phyloP scores from a whole-genome alignment of 2,329 filamentous ascomycete species.

The Chalara sp. region DNA sequence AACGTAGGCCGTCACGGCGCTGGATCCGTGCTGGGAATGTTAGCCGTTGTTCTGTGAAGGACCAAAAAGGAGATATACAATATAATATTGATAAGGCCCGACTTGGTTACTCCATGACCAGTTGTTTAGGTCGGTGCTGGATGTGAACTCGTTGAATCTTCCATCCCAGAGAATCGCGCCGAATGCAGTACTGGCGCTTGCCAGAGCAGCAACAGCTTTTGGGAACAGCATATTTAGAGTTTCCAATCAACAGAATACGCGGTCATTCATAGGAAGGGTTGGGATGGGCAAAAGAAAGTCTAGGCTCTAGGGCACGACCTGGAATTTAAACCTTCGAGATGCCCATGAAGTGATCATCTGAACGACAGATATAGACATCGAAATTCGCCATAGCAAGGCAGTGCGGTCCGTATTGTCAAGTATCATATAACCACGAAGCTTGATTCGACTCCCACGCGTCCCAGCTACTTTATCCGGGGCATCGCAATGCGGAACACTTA shows the following conservation, averaged over 20 bases:
- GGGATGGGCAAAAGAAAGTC: neutral
- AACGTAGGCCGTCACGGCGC: slow-evolving; percentile 28
- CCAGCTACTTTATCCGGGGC: neutral
- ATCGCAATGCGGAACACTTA: neutral
- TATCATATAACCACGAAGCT: slow-evolving; percentile 1
- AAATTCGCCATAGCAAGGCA: slow-evolving; percentile 3
- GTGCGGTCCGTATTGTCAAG: slow-evolving; percentile 8
- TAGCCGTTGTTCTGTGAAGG: neutral
- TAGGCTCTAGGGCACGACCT: neutral
- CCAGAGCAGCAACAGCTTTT: slow-evolving; percentile 15
- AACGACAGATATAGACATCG: neutral
- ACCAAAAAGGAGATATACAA: slow-evolving; percentile 27
- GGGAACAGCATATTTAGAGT: slow-evolving; percentile 18
- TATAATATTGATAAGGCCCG: slow-evolving; percentile 69
- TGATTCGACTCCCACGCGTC: neutral
- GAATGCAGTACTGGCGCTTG: slow-evolving; percentile 13
- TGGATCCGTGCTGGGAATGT: slow-evolving; percentile 46
- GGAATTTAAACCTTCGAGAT: neutral
- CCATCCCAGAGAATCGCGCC: slow-evolving; percentile 57
- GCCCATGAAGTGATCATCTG: slow-evolving; percentile 1
- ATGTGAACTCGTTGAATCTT: slow-evolving; percentile 53
- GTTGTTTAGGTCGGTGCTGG: slow-evolving; percentile 46
- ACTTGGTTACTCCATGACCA: slow-evolving; percentile 66
- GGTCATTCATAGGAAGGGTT: neutral
- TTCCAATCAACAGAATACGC: neutral